Evolutionary conservation across 1,284 basidiomycete genomes (phyloP).

Genomic region (Lentinula novae-zelandiae): DNA sequence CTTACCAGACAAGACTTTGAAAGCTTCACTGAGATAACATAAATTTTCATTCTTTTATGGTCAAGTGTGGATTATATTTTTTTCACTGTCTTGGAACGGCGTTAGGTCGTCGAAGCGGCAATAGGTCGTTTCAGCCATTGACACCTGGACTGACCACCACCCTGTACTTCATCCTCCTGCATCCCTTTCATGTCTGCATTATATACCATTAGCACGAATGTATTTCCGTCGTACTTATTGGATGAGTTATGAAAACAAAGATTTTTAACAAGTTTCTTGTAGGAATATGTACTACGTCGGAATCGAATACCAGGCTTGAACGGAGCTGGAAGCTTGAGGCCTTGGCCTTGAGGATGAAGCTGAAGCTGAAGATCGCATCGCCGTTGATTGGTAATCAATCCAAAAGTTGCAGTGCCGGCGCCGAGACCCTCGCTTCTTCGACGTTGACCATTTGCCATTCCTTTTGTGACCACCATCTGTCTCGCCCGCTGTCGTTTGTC

Average conservation of each 20-base stretch:
- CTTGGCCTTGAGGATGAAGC: no score
- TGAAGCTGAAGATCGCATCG: background rate
- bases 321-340: no score
- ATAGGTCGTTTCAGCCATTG: background rate
- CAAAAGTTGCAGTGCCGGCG: background rate
- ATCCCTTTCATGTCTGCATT: background rate
- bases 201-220: background rate
- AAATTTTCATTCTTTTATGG: background rate
- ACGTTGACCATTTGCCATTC: background rate
- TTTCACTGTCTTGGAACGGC: background rate
- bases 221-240: no score
- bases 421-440: background rate
- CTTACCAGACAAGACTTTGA: background rate
- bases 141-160: background rate
- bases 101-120: slow-evolving; percentile 4
- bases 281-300: no score
- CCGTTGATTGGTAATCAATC: background rate
- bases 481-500: no score
- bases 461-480: background rate
- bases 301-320: no score
- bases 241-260: no score
- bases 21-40: slow-evolving; percentile 9
- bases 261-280: no score
- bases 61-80: background rate
- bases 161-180: background rate